phyloP scores from a whole-genome alignment of 208 protist species.

The Leishmania aethiopica region DNA sequence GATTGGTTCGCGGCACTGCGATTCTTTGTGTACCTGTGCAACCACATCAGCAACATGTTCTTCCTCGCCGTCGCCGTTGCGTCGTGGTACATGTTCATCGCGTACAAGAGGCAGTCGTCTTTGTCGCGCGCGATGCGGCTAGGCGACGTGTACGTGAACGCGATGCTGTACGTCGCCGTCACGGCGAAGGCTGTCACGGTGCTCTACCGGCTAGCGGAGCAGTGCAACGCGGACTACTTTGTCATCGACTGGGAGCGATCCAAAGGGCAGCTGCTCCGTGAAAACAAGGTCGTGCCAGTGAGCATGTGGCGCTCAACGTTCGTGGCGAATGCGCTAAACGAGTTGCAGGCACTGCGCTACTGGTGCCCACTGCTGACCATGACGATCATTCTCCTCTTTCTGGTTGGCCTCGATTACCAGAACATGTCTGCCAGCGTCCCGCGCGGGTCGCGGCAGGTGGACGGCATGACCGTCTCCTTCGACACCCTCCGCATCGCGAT shows the following conservation, averaged over 20 bases:
- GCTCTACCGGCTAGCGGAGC: slow-evolving; percentile 72
- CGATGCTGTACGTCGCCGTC: slow-evolving; percentile 67
- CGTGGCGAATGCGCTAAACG: slow-evolving; percentile 82
- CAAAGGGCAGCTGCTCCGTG: slow-evolving; percentile 84
- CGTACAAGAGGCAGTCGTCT: slow-evolving; percentile 59
- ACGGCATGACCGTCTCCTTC: slow-evolving; percentile 36
- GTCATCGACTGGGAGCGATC: slow-evolving; percentile 91
- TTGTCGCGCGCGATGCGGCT: slow-evolving; percentile 41
- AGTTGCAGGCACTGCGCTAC: slow-evolving; percentile 75
- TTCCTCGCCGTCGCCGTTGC: slow-evolving; percentile 48
- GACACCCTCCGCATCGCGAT: slow-evolving; percentile 71
- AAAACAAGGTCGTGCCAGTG: slow-evolving; percentile 82
- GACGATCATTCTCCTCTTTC: slow-evolving; percentile 72
- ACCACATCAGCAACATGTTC: slow-evolving; percentile 78
- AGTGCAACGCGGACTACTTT: slow-evolving; percentile 90
- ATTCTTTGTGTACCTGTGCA: slow-evolving; percentile 77
- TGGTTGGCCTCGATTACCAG: slow-evolving; percentile 57
- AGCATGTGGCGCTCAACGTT: slow-evolving; percentile 91
- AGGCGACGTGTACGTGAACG: slow-evolving; percentile 60
- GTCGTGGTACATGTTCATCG: slow-evolving; percentile 77
- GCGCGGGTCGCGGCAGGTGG: slow-evolving; percentile 26
- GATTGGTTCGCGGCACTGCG: slow-evolving; percentile 48
- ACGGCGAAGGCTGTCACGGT: slow-evolving; percentile 63
- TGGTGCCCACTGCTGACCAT: slow-evolving; percentile 78
- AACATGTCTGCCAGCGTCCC: slow-evolving; percentile 55